phyloP scores from a whole-genome alignment of 202 grass and related monocot species.

The Brachypodium distachyon region DNA sequence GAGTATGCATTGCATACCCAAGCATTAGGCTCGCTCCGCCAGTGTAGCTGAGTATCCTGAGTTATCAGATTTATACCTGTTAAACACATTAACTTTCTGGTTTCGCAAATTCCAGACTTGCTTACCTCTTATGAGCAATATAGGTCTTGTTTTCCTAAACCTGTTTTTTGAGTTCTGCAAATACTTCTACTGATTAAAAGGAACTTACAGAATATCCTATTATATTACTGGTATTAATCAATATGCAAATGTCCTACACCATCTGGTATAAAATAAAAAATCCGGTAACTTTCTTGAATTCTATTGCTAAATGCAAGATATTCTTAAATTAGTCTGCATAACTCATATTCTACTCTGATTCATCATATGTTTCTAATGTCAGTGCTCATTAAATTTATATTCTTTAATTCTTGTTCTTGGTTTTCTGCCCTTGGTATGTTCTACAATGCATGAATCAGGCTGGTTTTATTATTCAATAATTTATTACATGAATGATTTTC shows the following conservation, averaged over 20 bases:
- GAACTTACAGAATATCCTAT: not conserved
- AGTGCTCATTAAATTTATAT: not conserved
- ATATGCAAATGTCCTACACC: not conserved
- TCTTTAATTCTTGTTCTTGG: not conserved
- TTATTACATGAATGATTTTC: not conserved
- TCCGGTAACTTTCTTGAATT: not conserved
- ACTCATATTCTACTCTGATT: not conserved
- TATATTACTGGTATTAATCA: not conserved
- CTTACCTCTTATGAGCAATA: not conserved
- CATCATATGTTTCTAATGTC: not conserved
- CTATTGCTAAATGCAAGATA: not conserved
- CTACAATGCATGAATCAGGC: not conserved
- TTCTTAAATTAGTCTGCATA: not conserved
- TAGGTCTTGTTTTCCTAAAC: not conserved
- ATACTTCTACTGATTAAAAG: not conserved
- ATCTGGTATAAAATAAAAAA: not conserved
- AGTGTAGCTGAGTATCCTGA: too few species aligned
- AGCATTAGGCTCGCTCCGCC: too few species aligned
- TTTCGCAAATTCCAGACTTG: not conserved
- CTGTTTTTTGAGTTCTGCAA: not conserved
- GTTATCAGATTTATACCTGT: too few species aligned
- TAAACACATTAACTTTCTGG: constrained; percentile 51
- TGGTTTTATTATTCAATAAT: not conserved
- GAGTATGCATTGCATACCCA: too few species aligned
- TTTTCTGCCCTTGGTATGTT: too few species aligned